Base-by-base conservation (phyloP, 805 yeast genomes). In the Ogataea corticis region DNA sequence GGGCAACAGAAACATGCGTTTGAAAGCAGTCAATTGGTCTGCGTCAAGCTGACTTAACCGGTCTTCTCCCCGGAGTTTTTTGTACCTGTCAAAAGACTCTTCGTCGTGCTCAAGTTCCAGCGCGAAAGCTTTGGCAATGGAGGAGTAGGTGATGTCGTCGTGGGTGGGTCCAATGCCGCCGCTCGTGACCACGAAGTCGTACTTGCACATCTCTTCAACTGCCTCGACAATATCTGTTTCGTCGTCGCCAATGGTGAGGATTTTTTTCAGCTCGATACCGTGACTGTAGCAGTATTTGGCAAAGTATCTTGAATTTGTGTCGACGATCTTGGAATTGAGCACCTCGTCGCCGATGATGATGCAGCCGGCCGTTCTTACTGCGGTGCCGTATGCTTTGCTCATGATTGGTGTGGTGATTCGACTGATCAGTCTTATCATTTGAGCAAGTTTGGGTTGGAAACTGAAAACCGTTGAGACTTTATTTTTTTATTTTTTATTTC, bases 151-250 rank as follows among this genome's bases (percentile, higher is more conserved):
- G 49, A 89, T 84, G 61, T 89, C 97, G 60, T 89, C 96, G 56
- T 88, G 96, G 0, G 96, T 89, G 4, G 96, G 87, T 0, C 97
- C 97, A 47, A 89, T 87, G 0, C 80, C 83, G 27, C 87, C 85
- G 44, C 85, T 75, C 1, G 95, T 87, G 17, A 86, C 77, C 7
- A 86, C 74, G 35, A 87, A 74, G 57, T 85, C 89, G 54, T 80
- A 82, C 35, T 71, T 67, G n/a, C 70, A 62, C 16, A 67, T 53
- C n/a, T 79, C 69, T 36, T 83, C 65, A 10, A 61, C 63, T 17
- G 86, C 63, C 0, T 82, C 76, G 1, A 72, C 66, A 35, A 89
- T 89, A 45, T 86, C 94, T 1, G 65, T 57, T 44, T 74, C 76
- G 35, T 85, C 88, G 64, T 89, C 96, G 0, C 94, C 92, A 42